Evolutionary conservation across 768 basidiomycete genomes (phyloP).

Genomic region (Mycena maculata): DNA sequence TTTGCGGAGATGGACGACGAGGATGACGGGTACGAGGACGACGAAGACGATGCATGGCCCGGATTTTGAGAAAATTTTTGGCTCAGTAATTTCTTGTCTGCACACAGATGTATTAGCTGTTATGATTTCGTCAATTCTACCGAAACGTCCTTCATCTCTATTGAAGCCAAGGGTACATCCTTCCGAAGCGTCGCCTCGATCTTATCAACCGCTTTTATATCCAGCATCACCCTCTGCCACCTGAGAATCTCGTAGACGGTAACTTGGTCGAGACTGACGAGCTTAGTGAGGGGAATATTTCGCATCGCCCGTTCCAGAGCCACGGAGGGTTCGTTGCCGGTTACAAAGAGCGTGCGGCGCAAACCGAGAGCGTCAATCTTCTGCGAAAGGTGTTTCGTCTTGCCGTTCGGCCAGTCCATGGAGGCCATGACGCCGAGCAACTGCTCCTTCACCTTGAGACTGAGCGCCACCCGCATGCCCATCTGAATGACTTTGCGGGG

Average conservation of each 20-base stretch:
- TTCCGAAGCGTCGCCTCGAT: slow-evolving; percentile 75
- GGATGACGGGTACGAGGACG: slow-evolving; percentile 7
- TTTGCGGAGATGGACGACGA: slow-evolving; percentile 30
- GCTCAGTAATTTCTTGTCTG: not conserved
- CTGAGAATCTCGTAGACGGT: slow-evolving; percentile 86
- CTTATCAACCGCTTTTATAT: slow-evolving; percentile 83
- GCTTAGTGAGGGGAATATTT: slow-evolving; percentile 78
- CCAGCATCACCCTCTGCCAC: slow-evolving; percentile 86
- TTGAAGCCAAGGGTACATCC: slow-evolving; percentile 45
- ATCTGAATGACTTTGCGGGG: slow-evolving; percentile 93
- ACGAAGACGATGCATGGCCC: slow-evolving; percentile 13
- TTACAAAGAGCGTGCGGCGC: slow-evolving; percentile 81
- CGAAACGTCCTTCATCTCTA: slow-evolving; percentile 18
- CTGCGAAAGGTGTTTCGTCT: slow-evolving; percentile 74
- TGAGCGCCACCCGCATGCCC: slow-evolving; percentile 92
- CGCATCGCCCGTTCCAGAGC: slow-evolving; percentile 70
- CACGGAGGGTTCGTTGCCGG: slow-evolving; percentile 68
- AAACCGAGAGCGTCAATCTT: slow-evolving; percentile 74
- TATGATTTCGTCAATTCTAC: slow-evolving; percentile 20
- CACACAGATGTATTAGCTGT: not conserved
- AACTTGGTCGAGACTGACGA: slow-evolving; percentile 72
- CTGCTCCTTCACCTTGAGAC: slow-evolving; percentile 81
- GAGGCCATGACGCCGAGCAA: slow-evolving; percentile 80
- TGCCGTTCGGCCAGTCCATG: slow-evolving; percentile 77
- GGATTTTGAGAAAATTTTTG: too few relatives aligned